phyloP scores from a whole-genome alignment of 1,139 yeast genomes.

The Ogataea hybrid region DNA sequence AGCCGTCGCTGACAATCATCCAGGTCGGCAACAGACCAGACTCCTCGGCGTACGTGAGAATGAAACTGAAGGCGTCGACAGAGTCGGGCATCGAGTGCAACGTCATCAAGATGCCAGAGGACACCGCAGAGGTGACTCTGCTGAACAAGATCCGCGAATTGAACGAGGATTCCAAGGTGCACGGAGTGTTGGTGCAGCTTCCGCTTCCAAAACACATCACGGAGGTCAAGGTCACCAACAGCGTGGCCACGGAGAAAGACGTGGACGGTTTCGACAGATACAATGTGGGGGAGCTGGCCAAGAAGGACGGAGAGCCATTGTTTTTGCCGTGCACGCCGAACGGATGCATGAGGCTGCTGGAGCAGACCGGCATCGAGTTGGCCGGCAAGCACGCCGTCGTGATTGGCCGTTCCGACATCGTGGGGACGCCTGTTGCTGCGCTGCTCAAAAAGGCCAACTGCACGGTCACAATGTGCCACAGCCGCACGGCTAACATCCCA shows the following conservation, averaged over 20 bases:
- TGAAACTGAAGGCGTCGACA: conserved; percentile 90
- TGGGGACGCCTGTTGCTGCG: conserved; percentile 90
- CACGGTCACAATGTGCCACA: conserved; percentile 85
- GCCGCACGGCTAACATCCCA: conserved; percentile 65
- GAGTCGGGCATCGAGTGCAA: conserved; percentile 79
- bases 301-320: conserved; percentile 80
- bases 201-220: conserved; percentile 84
- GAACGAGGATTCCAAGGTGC: conserved; percentile 68
- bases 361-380: conserved; percentile 57
- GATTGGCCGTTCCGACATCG: conserved; percentile 93
- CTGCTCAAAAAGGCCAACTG: conserved; percentile 77
- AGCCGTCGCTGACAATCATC: conserved; percentile 76
- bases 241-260: conserved; percentile 78
- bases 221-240: conserved; percentile 73
- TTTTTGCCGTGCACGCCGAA: conserved; percentile 97
- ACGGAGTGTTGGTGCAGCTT: conserved; percentile 88
- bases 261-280: conserved; percentile 94
- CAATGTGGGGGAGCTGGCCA: conserved; percentile 90
- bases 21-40: conserved; percentile 93
- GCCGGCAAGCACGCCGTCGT: conserved; percentile 90
- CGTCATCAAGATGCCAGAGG: conserved; percentile 65
- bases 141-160: conserved; percentile 57
- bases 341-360: conserved; percentile 81
- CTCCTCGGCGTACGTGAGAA: conserved; percentile 89
- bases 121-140: conserved; percentile 55